Evolutionary conservation across 495 filamentous ascomycete species (phyloP).

Genomic region (Penicillium odoratum): DNA sequence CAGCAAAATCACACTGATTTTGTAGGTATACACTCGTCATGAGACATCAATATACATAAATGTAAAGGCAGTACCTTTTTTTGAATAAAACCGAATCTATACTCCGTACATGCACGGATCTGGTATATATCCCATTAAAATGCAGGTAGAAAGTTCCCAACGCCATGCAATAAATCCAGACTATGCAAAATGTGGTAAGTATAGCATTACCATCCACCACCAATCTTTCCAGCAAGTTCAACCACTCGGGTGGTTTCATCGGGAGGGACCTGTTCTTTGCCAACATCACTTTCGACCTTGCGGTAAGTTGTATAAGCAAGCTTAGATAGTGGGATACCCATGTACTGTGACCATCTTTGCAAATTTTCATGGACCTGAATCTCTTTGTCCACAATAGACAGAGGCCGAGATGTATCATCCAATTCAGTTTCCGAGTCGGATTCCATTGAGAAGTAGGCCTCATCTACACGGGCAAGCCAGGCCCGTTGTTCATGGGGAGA

Average conservation of each 20-base stretch:
- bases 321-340: constrained; percentile 67
- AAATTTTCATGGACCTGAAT: constrained; percentile 55
- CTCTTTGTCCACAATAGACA: constrained; percentile 33
- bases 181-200: background rate
- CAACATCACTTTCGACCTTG: constrained; percentile 91
- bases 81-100: background rate
- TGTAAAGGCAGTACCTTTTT: background rate
- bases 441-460: constrained; percentile 87
- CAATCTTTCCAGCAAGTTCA: constrained; percentile 88
- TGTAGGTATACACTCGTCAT: background rate
- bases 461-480: constrained; percentile 85
- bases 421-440: constrained; percentile 49
- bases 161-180: constrained; percentile 25
- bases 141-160: constrained; percentile 2
- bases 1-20: no score
- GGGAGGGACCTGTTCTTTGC: constrained; percentile 60
- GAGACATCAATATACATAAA: background rate
- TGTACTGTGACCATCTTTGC: constrained; percentile 69
- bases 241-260: constrained; percentile 77
- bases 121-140: constrained; percentile 9
- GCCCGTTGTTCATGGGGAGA: constrained; percentile 75
- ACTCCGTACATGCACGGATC: background rate
- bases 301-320: constrained; percentile 84
- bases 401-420: constrained; percentile 11
- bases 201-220: constrained; percentile 81